Evolutionary conservation across 2,329 filamentous ascomycete genomes (phyloP).

Genomic region (Zymoseptoria brevis): DNA sequence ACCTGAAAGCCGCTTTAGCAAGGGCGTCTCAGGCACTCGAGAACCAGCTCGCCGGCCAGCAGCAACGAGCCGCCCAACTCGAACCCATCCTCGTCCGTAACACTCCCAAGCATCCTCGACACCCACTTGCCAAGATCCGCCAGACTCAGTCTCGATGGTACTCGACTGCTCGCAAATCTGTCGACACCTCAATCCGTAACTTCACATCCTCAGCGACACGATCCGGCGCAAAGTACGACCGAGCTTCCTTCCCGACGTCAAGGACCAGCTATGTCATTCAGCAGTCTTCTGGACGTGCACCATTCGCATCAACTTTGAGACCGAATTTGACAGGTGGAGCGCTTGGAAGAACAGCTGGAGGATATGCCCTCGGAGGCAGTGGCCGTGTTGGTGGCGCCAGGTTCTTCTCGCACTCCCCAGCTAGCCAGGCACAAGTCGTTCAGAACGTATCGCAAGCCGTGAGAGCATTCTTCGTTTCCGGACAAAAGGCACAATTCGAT

Average conservation of each 20-base stretch:
- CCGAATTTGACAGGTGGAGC: slow-evolving; percentile 88
- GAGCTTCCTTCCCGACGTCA: slow-evolving; percentile 49
- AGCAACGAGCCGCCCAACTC: slow-evolving; percentile 38
- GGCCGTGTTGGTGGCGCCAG: slow-evolving; percentile 63
- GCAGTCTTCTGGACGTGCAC: slow-evolving; percentile 64
- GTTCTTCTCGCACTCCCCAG: slow-evolving; percentile 84
- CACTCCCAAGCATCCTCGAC: slow-evolving; percentile 50
- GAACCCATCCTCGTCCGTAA: slow-evolving; percentile 54
- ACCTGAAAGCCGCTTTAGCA: slow-evolving; percentile 25
- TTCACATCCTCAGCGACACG: slow-evolving; percentile 44
- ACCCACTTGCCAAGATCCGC: slow-evolving; percentile 54
- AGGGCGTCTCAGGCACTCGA: slow-evolving; percentile 24
- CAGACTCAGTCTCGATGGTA: slow-evolving; percentile 58
- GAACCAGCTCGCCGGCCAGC: slow-evolving; percentile 32
- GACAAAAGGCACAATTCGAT: slow-evolving; percentile 80
- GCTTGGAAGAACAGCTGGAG: slow-evolving; percentile 74
- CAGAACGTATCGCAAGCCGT: slow-evolving; percentile 93
- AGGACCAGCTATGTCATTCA: slow-evolving; percentile 49
- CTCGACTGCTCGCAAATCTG: slow-evolving; percentile 44
- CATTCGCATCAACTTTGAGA: slow-evolving; percentile 80
- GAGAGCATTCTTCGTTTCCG: slow-evolving; percentile 84
- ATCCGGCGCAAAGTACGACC: slow-evolving; percentile 39
- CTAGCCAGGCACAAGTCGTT: slow-evolving; percentile 79
- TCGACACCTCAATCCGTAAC: slow-evolving; percentile 39
- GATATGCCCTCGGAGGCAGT: slow-evolving; percentile 66